phyloP scores from a whole-genome alignment of 148 eudicot genomes.

The Chenopodium quinoa region DNA sequence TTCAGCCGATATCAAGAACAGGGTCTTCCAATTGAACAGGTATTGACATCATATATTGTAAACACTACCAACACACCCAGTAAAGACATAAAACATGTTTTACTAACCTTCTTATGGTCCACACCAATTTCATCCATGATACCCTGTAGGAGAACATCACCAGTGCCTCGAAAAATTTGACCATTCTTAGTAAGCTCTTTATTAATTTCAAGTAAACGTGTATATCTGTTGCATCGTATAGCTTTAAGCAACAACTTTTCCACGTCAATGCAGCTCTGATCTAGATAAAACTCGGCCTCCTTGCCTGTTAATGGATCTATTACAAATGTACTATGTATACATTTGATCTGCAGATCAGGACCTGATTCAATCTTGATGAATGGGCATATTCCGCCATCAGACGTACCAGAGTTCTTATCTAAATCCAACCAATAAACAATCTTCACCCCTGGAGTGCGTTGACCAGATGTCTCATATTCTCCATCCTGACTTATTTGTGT shows the following conservation, averaged over 20 bases:
- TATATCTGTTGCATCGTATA: constrained; percentile 81
- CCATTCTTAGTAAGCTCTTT: constrained; percentile 74
- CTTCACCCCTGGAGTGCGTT: constrained; percentile 84
- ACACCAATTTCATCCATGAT: constrained; percentile 39
- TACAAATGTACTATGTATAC: constrained; percentile 82
- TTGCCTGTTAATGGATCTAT: constrained; percentile 81
- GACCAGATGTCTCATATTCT: constrained; percentile 70
- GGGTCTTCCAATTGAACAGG: too few relatives aligned
- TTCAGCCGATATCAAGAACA: too few relatives aligned
- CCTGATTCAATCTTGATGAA: constrained; percentile 90
- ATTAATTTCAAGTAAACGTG: constrained; percentile 83
- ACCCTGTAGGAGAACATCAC: constrained; percentile 70
- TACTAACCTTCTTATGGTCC: constrained; percentile 58
- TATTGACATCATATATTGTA: background rate
- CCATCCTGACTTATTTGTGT: constrained; percentile 71
- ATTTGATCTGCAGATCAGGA: constrained; percentile 74
- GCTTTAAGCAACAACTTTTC: constrained; percentile 85
- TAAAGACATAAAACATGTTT: constrained; percentile 7
- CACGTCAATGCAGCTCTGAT: constrained; percentile 84
- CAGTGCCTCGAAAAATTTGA: constrained; percentile 53
- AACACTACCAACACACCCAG: constrained; percentile 14
- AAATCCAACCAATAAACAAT: constrained; percentile 85
- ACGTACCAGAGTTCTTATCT: constrained; percentile 50
- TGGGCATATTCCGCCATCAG: constrained; percentile 69
- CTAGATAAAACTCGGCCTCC: constrained; percentile 80